Evolutionary conservation across 2,329 filamentous ascomycete genomes (phyloP).

Genomic region (Annulohypoxylon truncatum): DNA sequence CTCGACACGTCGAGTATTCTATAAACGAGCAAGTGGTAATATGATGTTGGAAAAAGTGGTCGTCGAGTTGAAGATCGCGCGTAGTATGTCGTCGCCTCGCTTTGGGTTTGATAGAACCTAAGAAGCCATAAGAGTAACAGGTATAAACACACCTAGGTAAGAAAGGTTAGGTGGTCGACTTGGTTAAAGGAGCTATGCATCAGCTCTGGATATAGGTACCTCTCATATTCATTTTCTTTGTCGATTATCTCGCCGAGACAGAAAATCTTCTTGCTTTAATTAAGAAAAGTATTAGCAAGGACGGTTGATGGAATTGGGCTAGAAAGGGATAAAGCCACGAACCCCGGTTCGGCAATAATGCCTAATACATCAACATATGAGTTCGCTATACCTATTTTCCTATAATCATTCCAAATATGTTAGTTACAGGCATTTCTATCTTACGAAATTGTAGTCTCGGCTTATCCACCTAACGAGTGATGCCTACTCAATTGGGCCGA

Average conservation of each 20-base stretch:
- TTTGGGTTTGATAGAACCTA: not conserved
- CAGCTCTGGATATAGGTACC: not conserved
- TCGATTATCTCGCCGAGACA: not conserved
- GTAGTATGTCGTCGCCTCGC: not conserved
- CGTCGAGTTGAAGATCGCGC: not conserved
- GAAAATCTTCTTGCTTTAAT: not conserved
- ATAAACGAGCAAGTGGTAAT: not conserved
- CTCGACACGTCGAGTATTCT: not conserved
- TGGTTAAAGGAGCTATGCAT: not conserved
- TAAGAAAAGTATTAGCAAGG: not conserved
- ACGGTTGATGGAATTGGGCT: not conserved
- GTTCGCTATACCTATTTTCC: not conserved
- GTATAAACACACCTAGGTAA: not conserved
- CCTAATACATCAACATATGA: not conserved
- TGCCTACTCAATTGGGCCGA: not conserved
- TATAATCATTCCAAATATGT: no score
- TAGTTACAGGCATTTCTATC: not conserved
- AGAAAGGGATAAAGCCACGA: slow-evolving; percentile 6
- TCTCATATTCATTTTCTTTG: not conserved
- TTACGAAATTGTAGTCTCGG: no score
- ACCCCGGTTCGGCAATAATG: slow-evolving; percentile 17
- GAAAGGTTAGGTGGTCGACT: not conserved
- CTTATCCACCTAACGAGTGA: not conserved
- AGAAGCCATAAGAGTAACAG: not conserved
- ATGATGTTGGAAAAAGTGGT: not conserved